Conservation (phyloP, 306 rosid species). For the Vigna nakashimae region DNA sequence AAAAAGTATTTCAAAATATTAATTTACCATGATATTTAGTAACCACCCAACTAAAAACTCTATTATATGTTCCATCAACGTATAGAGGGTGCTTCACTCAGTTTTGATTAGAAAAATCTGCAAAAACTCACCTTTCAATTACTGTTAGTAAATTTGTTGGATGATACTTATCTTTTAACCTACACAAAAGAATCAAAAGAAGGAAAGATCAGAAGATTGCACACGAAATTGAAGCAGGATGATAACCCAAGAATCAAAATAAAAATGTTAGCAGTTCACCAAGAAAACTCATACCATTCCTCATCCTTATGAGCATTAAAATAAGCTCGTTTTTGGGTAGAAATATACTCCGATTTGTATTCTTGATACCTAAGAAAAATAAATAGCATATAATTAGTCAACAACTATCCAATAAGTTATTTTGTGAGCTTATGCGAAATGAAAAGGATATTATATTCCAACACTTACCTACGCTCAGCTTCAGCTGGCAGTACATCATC, state of each 20-base stretch:
- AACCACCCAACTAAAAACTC: conserved; percentile 28
- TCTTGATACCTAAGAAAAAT: conserved; percentile 79
- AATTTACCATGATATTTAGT: neutral
- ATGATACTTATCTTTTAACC: conserved; percentile 98
- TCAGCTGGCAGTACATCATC: conserved; percentile 96
- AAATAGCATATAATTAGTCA: conserved; percentile 19
- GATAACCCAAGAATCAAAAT: neutral
- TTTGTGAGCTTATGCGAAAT: neutral
- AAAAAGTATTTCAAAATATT: conserved; percentile 33
- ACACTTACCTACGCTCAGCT: conserved; percentile 90
- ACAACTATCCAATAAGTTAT: conserved; percentile 8
- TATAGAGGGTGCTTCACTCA: conserved; percentile 7
- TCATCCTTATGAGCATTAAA: conserved; percentile 94
- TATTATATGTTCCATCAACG: conserved; percentile 26
- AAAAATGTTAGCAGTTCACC: neutral
- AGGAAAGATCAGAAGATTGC: neutral
- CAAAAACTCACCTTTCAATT: conserved; percentile 78
- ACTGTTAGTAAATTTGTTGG: conserved; percentile 89
- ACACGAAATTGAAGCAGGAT: conserved; percentile 42
- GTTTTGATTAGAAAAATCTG: conserved; percentile 26
- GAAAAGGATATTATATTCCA: conserved; percentile 25
- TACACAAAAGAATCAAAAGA: neutral
- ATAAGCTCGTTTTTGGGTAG: conserved; percentile 90
- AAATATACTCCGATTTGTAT: conserved; percentile 90
- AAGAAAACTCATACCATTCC: conserved; percentile 71